phyloP scores from a whole-genome alignment of 2,329 filamentous ascomycete species.

The Ciborinia camelliae region DNA sequence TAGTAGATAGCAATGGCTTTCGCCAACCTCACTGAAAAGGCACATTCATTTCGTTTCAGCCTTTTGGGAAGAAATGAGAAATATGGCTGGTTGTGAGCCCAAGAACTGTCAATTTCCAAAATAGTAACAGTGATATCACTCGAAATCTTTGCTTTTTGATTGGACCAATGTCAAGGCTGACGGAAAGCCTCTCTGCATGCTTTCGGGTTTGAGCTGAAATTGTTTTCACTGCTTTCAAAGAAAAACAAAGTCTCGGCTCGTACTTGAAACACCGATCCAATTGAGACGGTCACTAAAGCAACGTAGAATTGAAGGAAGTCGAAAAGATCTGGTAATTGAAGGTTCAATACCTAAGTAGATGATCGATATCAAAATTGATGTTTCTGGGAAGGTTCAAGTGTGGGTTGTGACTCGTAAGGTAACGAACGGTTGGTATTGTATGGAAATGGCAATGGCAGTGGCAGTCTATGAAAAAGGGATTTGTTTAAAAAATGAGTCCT shows the following conservation, averaged over 20 bases:
- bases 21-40: neutral
- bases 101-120: neutral
- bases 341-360: no score
- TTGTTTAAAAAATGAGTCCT: no score
- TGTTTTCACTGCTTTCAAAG: neutral
- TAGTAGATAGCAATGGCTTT: neutral
- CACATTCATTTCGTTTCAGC: neutral
- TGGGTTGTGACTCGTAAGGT: no score
- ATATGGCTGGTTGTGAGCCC: neutral
- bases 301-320: neutral
- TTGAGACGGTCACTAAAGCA: neutral
- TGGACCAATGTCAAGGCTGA: conserved; percentile 5
- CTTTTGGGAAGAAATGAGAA: neutral
- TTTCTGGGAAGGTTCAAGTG: no score
- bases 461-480: no score
- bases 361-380: no score
- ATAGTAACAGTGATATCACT: conserved; percentile 5
- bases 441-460: no score
- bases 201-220: conserved; percentile 14
- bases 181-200: conserved; percentile 1
- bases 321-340: neutral
- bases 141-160: conserved; percentile 3
- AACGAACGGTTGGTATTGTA: no score
- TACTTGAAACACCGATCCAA: neutral
- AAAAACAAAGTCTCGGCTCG: neutral